Conservation (phyloP, 768 basidiomycete species). For the Tulasnella sp. region DNA sequence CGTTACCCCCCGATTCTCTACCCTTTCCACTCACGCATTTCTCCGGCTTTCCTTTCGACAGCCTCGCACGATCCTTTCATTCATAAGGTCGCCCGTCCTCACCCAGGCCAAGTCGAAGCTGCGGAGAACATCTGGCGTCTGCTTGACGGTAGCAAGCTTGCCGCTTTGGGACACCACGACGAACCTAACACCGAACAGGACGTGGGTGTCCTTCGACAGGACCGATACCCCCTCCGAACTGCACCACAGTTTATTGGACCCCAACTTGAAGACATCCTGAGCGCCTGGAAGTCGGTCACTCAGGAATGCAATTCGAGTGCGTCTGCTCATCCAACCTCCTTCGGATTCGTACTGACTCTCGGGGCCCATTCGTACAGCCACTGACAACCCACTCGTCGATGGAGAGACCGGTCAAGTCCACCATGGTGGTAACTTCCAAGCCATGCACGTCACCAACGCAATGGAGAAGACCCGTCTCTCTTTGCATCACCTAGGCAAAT, state of each 20-base stretch:
- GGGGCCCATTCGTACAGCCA: slow-evolving; percentile 42
- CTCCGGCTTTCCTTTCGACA: background rate
- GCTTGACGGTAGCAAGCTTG: slow-evolving; percentile 60
- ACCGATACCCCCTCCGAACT: slow-evolving; percentile 60
- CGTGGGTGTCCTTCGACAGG: slow-evolving; percentile 65
- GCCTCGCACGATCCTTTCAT: slow-evolving; percentile 74
- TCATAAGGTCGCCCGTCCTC: slow-evolving; percentile 61
- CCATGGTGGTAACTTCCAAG: slow-evolving; percentile 86
- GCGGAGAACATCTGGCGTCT: slow-evolving; percentile 62
- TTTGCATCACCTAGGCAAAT: slow-evolving; percentile 61
- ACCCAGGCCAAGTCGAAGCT: slow-evolving; percentile 77
- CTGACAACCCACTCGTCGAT: slow-evolving; percentile 81
- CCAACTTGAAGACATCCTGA: slow-evolving; percentile 69
- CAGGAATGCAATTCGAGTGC: slow-evolving; percentile 76
- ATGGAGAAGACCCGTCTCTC: slow-evolving; percentile 81
- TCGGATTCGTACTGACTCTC: background rate
- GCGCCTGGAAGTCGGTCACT: slow-evolving; percentile 54
- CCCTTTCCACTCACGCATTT: background rate
- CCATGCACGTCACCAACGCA: slow-evolving; percentile 73
- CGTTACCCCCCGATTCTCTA: slow-evolving; percentile 34
- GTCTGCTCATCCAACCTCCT: slow-evolving; percentile 26
- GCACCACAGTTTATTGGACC: slow-evolving; percentile 82
- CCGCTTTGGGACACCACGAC: slow-evolving; percentile 52
- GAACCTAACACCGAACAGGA: slow-evolving; percentile 70
- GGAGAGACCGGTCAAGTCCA: slow-evolving; percentile 56